Evolutionary conservation across 1,284 basidiomycete genomes (phyloP).

Genomic region (Xerocomus nothofagi): DNA sequence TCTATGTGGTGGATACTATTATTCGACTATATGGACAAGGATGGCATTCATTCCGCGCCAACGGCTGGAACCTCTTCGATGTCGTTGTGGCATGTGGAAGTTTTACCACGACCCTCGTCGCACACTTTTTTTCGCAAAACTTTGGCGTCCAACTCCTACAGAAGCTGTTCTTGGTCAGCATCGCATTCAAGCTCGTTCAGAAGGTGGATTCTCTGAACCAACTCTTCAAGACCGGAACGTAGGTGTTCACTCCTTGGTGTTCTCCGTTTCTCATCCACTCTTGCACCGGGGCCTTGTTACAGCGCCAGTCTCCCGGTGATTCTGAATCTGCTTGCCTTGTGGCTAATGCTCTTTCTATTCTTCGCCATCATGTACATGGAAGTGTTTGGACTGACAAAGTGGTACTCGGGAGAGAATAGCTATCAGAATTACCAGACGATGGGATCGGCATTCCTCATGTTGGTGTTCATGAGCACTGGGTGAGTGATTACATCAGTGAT

Average conservation of each 20-base stretch:
- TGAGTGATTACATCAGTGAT: slow-evolving; percentile 35
- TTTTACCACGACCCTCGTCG: slow-evolving; percentile 81
- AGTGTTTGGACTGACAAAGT: slow-evolving; percentile 91
- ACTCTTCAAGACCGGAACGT: slow-evolving; percentile 96
- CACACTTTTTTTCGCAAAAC: slow-evolving; percentile 56
- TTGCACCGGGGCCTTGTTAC: neutral
- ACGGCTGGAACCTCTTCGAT: slow-evolving; percentile 95
- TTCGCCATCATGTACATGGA: slow-evolving; percentile 91
- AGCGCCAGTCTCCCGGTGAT: slow-evolving; percentile 90
- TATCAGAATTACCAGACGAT: slow-evolving; percentile 85
- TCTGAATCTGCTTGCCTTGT: slow-evolving; percentile 82
- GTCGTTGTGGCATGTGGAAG: slow-evolving; percentile 81
- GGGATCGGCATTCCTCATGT: slow-evolving; percentile 82
- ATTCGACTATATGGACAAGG: slow-evolving; percentile 86
- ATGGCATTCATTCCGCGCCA: slow-evolving; percentile 79
- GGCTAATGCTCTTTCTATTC: slow-evolving; percentile 92
- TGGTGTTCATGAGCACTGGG: slow-evolving; percentile 78
- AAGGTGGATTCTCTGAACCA: slow-evolving; percentile 89
- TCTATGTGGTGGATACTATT: slow-evolving; percentile 79
- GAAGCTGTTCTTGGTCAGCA: slow-evolving; percentile 92
- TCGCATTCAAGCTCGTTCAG: slow-evolving; percentile 94
- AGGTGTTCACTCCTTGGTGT: slow-evolving; percentile 35
- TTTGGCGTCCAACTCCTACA: slow-evolving; percentile 75
- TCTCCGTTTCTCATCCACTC: neutral
- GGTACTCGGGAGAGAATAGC: slow-evolving; percentile 70